Base-by-base conservation (phyloP, 2,329 filamentous ascomycete genomes). In the Phaeosphaeriaceae sp. region DNA sequence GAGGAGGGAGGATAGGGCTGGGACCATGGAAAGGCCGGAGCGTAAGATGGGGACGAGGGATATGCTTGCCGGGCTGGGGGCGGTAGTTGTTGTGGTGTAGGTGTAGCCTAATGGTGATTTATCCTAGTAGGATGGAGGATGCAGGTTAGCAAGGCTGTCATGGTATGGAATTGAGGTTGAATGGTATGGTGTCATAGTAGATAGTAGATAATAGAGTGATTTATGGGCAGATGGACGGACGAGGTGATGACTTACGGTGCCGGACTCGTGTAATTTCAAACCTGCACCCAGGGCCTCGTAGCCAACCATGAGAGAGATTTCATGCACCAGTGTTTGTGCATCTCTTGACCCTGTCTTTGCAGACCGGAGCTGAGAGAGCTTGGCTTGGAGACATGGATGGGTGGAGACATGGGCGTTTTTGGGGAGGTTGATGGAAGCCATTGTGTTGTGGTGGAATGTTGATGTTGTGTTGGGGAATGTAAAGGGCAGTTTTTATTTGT, bases 41-140 rank as follows among this genome's bases (percentile, higher is more conserved):
- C 93, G 84, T n/a, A 97, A 83, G 73, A 97, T 96, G 30, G 93
- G 93, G 2, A 97, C 87, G 44, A 97, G 82, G 43, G 87, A 92
- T 61, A 97, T 83, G 50, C 82, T 83, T 40, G 80, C 75, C 0
- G 90, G 87, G 7, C 81, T 68, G 1, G 90, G 87, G 5, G 81
- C 74, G 57, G 90, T 80, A 32, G 79, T 79, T 30, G 84, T 82
- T 1, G 84, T 86, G 12, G 83, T 81, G 76, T 92, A 96, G 54
- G 85, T 76, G 72, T 87, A 90, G 57, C 88, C 89, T 26, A 97
- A 81, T 1, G 90, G 89, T 0, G 91, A 94, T 67, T 83, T 77
- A 69, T 87, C 90, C 89, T 95, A 60, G 18, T 6, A 8, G 33
- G 5, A 1, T 11, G 23, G 28, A 15, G 18, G 23, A n/a, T 21